Conservation (phyloP, 2,329 filamentous ascomycete species). For the Amylocarpus encephaloides region DNA sequence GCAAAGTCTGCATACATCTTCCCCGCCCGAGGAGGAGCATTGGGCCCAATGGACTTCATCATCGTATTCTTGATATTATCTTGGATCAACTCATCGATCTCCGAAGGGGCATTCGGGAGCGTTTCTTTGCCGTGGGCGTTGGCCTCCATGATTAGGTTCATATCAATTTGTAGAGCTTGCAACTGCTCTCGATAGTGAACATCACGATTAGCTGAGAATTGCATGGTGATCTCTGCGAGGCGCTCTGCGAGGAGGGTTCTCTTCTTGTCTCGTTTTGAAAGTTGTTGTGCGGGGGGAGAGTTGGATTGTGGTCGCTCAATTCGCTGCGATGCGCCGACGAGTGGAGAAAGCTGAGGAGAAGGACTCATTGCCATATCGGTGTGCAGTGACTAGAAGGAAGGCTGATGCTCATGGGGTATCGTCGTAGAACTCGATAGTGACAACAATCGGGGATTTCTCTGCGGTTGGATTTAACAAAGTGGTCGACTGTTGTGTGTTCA, state of each 20-base stretch:
- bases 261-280: conserved; percentile 84
- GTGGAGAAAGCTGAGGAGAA: conserved; percentile 28
- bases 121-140: conserved; percentile 71
- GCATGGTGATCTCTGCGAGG: conserved; percentile 66
- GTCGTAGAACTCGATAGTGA: no score
- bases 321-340: conserved; percentile 21
- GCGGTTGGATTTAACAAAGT: no score
- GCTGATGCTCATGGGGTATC: no score
- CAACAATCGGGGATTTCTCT: no score
- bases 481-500: no score
- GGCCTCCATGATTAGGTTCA: conserved; percentile 76
- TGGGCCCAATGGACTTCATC: conserved; percentile 37
- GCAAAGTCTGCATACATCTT: conserved; percentile 81
- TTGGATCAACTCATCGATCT: conserved; percentile 33
- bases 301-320: conserved; percentile 27
- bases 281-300: conserved; percentile 28
- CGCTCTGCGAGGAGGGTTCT: conserved; percentile 76
- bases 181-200: conserved; percentile 82
- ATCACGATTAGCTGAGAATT: conserved; percentile 76
- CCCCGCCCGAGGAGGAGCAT: conserved; percentile 55
- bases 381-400: no score
- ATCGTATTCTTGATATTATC: conserved; percentile 22
- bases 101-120: conserved; percentile 48
- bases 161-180: conserved; percentile 86
- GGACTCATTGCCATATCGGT: conserved; percentile 25